Conservation (phyloP, 768 basidiomycete genomes). For the Crassisporium funariophilum region DNA sequence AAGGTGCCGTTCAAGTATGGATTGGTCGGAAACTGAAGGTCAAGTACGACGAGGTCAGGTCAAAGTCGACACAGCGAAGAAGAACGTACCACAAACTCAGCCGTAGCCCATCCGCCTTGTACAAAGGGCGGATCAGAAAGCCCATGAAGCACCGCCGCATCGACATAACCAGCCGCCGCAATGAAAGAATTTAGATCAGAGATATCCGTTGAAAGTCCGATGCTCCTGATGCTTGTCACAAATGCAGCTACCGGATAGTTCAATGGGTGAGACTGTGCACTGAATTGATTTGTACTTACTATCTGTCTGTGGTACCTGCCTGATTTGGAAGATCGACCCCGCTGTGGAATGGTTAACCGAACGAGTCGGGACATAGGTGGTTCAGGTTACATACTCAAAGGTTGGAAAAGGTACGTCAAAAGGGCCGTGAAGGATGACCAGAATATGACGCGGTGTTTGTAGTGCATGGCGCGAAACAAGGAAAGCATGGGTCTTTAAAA, state of each 20-base stretch:
- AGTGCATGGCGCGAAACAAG: slow-evolving; percentile 47
- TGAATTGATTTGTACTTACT: no score
- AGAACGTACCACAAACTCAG: slow-evolving; percentile 48
- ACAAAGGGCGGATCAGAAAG: slow-evolving; percentile 64
- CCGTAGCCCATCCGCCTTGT: slow-evolving; percentile 50
- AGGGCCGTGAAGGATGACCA: slow-evolving; percentile 53
- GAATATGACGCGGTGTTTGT: slow-evolving; percentile 57
- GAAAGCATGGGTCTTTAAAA: slow-evolving; percentile 42
- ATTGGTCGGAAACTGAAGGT: slow-evolving; percentile 42
- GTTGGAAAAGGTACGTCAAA: slow-evolving; percentile 52
- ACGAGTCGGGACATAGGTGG: slow-evolving; percentile 5
- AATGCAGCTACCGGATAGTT: slow-evolving; percentile 28
- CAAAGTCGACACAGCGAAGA: neutral
- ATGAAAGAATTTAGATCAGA: slow-evolving; percentile 52
- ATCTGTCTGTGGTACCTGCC: slow-evolving; percentile 26
- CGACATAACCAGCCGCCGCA: slow-evolving; percentile 60
- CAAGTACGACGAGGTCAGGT: neutral
- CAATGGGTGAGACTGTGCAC: neutral
- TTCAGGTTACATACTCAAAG: slow-evolving; percentile 54
- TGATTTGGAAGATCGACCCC: slow-evolving; percentile 42
- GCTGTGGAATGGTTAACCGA: slow-evolving; percentile 30
- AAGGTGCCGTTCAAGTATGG: slow-evolving; percentile 55
- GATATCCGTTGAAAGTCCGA: slow-evolving; percentile 50
- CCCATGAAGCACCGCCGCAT: slow-evolving; percentile 44
- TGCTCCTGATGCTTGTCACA: slow-evolving; percentile 41